Evolutionary conservation across 768 basidiomycete species (phyloP).

Genomic region (Hortiboletus flavorubellus): DNA sequence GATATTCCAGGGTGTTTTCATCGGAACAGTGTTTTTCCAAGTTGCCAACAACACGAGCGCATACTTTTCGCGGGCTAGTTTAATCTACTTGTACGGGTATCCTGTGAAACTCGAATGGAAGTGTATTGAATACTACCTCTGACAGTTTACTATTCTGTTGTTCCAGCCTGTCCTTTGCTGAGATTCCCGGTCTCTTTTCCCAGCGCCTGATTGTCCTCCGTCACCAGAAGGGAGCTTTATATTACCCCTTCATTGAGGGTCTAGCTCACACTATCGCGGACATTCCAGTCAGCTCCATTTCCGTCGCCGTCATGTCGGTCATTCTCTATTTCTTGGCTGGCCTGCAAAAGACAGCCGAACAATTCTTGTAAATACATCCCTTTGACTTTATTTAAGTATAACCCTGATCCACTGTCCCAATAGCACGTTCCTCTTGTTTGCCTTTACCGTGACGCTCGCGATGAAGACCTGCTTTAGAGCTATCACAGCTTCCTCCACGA

Average conservation of each 20-base stretch:
- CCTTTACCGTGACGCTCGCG: slow-evolving; percentile 50
- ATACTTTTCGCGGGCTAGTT: slow-evolving; percentile 64
- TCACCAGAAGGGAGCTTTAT: slow-evolving; percentile 43
- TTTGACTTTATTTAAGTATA: neutral
- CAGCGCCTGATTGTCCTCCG: slow-evolving; percentile 43
- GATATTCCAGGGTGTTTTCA: slow-evolving; percentile 17
- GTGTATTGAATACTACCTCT: slow-evolving; percentile 14
- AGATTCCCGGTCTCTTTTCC: slow-evolving; percentile 43
- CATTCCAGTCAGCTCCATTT: slow-evolving; percentile 37
- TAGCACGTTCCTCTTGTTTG: slow-evolving; percentile 55
- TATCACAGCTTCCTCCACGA: slow-evolving; percentile 51
- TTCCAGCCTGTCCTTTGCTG: slow-evolving; percentile 51
- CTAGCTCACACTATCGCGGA: slow-evolving; percentile 45
- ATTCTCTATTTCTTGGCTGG: slow-evolving; percentile 21
- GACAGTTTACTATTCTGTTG: slow-evolving; percentile 49
- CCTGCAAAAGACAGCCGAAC: slow-evolving; percentile 16
- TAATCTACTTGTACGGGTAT: slow-evolving; percentile 64
- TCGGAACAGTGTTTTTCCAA: slow-evolving; percentile 41
- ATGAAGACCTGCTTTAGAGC: slow-evolving; percentile 77
- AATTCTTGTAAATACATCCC: slow-evolving; percentile 18
- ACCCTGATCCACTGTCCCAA: slow-evolving; percentile 35
- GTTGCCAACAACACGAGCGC: slow-evolving; percentile 32
- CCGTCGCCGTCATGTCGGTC: slow-evolving; percentile 3
- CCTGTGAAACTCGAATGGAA: neutral
- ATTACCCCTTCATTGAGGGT: slow-evolving; percentile 46